Evolutionary conservation across 2,329 filamentous ascomycete genomes (phyloP).

Genomic region (Aspergillus sp.): DNA sequence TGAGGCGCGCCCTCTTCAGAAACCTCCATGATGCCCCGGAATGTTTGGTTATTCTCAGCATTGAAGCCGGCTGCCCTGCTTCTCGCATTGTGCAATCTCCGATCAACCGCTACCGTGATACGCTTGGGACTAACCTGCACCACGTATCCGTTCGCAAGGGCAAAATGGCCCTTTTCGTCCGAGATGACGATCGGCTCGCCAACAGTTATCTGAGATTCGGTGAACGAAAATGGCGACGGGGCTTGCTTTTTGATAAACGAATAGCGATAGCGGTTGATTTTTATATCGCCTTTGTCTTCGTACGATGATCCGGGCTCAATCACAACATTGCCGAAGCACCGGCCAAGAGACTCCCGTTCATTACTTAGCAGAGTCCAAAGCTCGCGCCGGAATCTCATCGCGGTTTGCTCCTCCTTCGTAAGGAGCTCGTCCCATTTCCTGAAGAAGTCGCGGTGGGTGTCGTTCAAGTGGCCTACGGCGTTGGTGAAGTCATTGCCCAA

Average conservation of each 20-base stretch:
- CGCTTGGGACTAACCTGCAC: slow-evolving; percentile 63
- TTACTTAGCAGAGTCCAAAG: slow-evolving; percentile 91
- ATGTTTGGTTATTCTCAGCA: slow-evolving; percentile 67
- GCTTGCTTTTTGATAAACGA: slow-evolving; percentile 64
- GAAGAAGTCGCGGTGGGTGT: slow-evolving; percentile 72
- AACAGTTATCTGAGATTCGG: slow-evolving; percentile 76
- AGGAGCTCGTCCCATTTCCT: slow-evolving; percentile 87
- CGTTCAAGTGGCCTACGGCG: slow-evolving; percentile 65
- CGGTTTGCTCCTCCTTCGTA: slow-evolving; percentile 88
- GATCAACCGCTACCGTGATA: slow-evolving; percentile 83
- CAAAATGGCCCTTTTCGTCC: slow-evolving; percentile 90
- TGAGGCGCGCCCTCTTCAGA: slow-evolving; percentile 41
- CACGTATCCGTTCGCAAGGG: slow-evolving; percentile 84
- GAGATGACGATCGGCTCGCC: slow-evolving; percentile 96
- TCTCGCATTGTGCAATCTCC: slow-evolving; percentile 77
- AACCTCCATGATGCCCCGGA: slow-evolving; percentile 86
- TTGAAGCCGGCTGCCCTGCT: slow-evolving; percentile 69
- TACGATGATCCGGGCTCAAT: slow-evolving; percentile 67
- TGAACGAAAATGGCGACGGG: slow-evolving; percentile 63
- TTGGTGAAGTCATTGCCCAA: slow-evolving; percentile 76
- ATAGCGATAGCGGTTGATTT: slow-evolving; percentile 88
- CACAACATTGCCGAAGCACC: slow-evolving; percentile 81
- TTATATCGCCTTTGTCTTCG: slow-evolving; percentile 60
- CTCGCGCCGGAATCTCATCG: slow-evolving; percentile 76
- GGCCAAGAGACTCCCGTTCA: slow-evolving; percentile 77